A percentile compares a stretch with the other conserved stretches of the same genome.
Evolutionary conservation across 2,329 filamentous ascomycete genomes (phyloP).

Genomic region (Chalara sp.): DNA sequence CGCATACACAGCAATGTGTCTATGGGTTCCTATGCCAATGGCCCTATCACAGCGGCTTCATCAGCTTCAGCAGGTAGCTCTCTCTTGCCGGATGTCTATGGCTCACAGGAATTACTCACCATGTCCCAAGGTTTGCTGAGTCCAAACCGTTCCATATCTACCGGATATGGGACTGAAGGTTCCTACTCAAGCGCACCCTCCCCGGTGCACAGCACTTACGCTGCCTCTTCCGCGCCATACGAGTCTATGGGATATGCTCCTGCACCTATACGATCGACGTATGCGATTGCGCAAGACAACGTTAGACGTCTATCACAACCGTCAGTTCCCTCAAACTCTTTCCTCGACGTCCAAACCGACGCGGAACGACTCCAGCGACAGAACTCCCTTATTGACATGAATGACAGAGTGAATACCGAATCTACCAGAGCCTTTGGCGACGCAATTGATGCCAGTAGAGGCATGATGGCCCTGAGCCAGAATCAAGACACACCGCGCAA

Average conservation of each 20-base stretch:
- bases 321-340: slow-evolving; percentile 59
- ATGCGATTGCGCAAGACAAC: slow-evolving; percentile 44
- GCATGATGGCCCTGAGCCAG: slow-evolving; percentile 94
- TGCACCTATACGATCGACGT: slow-evolving; percentile 53
- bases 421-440: slow-evolving; percentile 69
- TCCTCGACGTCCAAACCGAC: slow-evolving; percentile 30
- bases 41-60: slow-evolving; percentile 56
- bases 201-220: slow-evolving; percentile 24
- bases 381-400: slow-evolving; percentile 59
- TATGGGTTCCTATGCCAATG: slow-evolving; percentile 65
- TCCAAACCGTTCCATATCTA: slow-evolving; percentile 51
- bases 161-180: slow-evolving; percentile 60
- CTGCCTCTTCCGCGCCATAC: slow-evolving; percentile 53
- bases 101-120: slow-evolving; percentile 61
- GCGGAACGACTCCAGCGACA: slow-evolving; percentile 38
- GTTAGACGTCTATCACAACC: slow-evolving; percentile 72
- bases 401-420: slow-evolving; percentile 52
- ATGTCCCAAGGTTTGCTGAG: slow-evolving; percentile 68
- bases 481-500: slow-evolving; percentile 83
- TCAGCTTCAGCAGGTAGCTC: slow-evolving; percentile 66
- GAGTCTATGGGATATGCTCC: slow-evolving; percentile 71
- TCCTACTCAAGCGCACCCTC: slow-evolving; percentile 60
- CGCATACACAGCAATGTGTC: slow-evolving; percentile 50
- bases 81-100: slow-evolving; percentile 48
- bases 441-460: slow-evolving; percentile 84